Conservation (phyloP, 1,284 basidiomycete species). For the Marasmius fiardii region DNA sequence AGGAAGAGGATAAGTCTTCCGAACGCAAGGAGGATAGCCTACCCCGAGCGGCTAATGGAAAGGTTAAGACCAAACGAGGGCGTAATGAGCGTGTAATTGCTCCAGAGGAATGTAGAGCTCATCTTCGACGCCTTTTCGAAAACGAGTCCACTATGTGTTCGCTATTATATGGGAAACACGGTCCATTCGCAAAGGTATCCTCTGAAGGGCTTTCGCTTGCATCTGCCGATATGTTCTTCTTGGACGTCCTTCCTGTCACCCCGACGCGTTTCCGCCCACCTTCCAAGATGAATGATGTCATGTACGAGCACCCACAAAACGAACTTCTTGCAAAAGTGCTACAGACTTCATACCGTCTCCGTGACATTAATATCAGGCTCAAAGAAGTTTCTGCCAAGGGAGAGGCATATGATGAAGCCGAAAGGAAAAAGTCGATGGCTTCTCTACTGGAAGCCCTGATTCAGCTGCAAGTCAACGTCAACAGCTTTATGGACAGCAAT, state of each 20-base stretch:
- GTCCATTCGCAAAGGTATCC: conserved; percentile 69
- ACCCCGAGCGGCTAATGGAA: conserved; percentile 75
- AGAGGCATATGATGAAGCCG: conserved; percentile 49
- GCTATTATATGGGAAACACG: conserved; percentile 91
- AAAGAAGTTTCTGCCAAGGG: conserved; percentile 60
- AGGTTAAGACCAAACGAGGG: conserved; percentile 71
- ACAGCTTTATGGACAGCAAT: conserved; percentile 95
- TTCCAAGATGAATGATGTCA: conserved; percentile 86
- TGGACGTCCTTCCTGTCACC: conserved; percentile 89
- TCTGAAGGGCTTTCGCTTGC: conserved; percentile 57
- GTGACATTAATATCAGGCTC: conserved; percentile 75
- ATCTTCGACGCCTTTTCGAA: conserved; percentile 85
- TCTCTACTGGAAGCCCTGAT: conserved; percentile 80
- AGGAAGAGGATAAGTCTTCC: conserved; percentile 31
- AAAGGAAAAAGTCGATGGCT: conserved; percentile 62
- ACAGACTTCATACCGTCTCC: conserved; percentile 77
- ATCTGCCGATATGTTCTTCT: conserved; percentile 95
- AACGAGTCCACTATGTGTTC: conserved; percentile 84
- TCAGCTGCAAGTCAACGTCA: conserved; percentile 93
- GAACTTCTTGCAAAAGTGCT: conserved; percentile 88
- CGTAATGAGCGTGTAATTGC: conserved; percentile 88
- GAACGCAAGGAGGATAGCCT: conserved; percentile 21
- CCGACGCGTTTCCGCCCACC: conserved; percentile 97
- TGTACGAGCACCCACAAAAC: conserved; percentile 98
- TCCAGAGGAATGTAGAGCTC: conserved; percentile 90